Conservation (phyloP, 768 basidiomycete species). For the Fistulinella prunicolor region DNA sequence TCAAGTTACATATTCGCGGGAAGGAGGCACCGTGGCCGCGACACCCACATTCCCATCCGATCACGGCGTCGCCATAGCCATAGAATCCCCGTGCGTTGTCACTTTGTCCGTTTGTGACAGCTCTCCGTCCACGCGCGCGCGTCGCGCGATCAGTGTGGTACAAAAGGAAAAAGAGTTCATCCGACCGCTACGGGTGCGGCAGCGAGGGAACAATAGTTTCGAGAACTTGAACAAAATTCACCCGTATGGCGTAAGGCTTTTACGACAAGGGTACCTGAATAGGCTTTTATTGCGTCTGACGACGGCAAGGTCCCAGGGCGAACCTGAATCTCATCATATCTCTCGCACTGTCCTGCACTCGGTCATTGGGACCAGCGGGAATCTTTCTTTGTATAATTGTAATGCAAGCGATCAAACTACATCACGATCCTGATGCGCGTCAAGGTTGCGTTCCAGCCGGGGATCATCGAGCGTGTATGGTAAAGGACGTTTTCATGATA, state of each 20-base stretch:
- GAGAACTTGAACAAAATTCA: constrained; percentile 3
- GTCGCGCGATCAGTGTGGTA: background rate
- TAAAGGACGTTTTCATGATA: background rate
- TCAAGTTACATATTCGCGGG: constrained; percentile 18
- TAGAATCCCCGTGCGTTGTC: background rate
- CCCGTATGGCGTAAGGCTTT: constrained; percentile 13
- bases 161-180: background rate
- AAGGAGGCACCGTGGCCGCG: background rate
- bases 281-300: too few relatives aligned
- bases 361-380: too few relatives aligned
- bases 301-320: constrained; percentile 3
- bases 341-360: too few relatives aligned
- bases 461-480: too few relatives aligned
- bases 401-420: background rate
- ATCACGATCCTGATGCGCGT: background rate
- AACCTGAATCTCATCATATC: too few relatives aligned
- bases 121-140: background rate
- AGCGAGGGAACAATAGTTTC: constrained; percentile 11
- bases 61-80: background rate
- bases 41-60: background rate
- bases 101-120: constrained; percentile 7
- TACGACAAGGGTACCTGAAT: constrained; percentile 12
- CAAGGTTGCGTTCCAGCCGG: too few relatives aligned
- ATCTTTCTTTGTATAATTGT: too few relatives aligned
- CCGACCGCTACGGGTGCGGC: background rate